These are phyloP conservation scores for Aureobasidium sp. DNA, from an alignment of 2,329 filamentous ascomycete species.

Conservation along the genomic window DNA sequence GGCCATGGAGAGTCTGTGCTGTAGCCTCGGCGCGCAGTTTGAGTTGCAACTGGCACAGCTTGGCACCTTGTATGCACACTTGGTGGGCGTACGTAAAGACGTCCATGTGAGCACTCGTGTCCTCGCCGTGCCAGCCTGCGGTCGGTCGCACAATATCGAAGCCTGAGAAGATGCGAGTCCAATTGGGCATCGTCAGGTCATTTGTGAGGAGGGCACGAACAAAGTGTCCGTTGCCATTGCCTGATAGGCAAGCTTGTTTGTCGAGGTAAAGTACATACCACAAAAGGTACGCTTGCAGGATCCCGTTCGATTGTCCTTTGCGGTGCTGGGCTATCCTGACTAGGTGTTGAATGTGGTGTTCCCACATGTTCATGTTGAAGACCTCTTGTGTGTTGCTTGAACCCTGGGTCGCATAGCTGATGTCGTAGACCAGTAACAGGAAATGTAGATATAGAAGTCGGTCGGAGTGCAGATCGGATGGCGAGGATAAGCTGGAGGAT, in stretches of 20 bases:
- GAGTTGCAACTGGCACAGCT: conserved; percentile 36
- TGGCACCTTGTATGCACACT: conserved; percentile 36
- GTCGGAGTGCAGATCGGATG: conserved; percentile 46
- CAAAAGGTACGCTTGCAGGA: conserved; percentile 42
- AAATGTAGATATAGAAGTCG: conserved; percentile 50
- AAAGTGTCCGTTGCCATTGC: conserved; percentile 7
- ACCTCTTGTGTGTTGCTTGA: conserved; percentile 37
- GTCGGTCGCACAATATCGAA: neutral
- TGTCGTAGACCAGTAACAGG: conserved; percentile 48
- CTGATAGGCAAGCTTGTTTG: conserved; percentile 43
- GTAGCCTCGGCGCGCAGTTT: conserved; percentile 31
- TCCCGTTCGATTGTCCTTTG: conserved; percentile 25
- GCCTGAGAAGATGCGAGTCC: neutral
- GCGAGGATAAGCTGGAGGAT: conserved; percentile 32
- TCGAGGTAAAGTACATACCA: conserved; percentile 49
- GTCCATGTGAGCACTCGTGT: conserved; percentile 20
- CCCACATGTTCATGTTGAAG: conserved; percentile 40
- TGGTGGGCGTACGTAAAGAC: conserved; percentile 39
- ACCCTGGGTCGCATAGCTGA: conserved; percentile 33
- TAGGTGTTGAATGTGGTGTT: conserved; percentile 45
- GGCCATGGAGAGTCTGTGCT: neutral
- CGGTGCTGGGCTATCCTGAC: conserved; percentile 42
- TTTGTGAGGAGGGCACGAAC: conserved; percentile 11
- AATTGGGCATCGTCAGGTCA: neutral
- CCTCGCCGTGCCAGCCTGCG: neutral